Evolutionary conservation across 2,329 filamentous ascomycete species (phyloP).

Genomic region (Cephalotrichum gorgonifer): DNA sequence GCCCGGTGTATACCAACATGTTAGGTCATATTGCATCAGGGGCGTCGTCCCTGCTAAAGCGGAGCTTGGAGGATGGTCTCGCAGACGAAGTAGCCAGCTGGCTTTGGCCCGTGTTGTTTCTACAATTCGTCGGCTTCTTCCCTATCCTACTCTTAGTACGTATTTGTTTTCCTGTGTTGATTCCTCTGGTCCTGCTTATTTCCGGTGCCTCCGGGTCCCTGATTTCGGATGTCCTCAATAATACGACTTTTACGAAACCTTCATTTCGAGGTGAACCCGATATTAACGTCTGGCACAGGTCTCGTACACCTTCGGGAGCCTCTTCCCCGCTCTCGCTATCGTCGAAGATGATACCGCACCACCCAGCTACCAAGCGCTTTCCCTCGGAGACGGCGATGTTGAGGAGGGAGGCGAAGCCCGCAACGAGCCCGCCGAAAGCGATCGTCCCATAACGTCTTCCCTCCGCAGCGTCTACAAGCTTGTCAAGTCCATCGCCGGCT

Average conservation of each 20-base stretch:
- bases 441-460: slow-evolving; percentile 36
- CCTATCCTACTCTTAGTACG: slow-evolving; percentile 1
- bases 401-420: slow-evolving; percentile 12
- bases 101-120: not conserved
- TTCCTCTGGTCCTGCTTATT: not conserved
- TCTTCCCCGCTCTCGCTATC: slow-evolving; percentile 46
- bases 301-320: slow-evolving; percentile 36
- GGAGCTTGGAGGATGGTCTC: not conserved
- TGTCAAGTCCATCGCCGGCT: slow-evolving; percentile 54
- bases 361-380: slow-evolving; percentile 42
- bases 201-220: no score
- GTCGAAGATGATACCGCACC: slow-evolving; percentile 44
- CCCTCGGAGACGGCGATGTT: slow-evolving; percentile 27
- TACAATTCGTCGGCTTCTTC: slow-evolving; percentile 2
- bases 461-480: slow-evolving; percentile 39
- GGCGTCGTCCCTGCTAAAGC: slow-evolving; percentile 1
- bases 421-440: slow-evolving; percentile 18
- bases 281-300: slow-evolving; percentile 20
- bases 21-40: not conserved
- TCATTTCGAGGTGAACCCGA: no score
- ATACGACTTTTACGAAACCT: no score
- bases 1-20: not conserved
- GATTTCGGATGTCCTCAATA: no score
- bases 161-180: not conserved
- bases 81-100: not conserved